Evolutionary conservation across 2,329 filamentous ascomycete genomes (phyloP).

Genomic region (Talaromyces sp.): DNA sequence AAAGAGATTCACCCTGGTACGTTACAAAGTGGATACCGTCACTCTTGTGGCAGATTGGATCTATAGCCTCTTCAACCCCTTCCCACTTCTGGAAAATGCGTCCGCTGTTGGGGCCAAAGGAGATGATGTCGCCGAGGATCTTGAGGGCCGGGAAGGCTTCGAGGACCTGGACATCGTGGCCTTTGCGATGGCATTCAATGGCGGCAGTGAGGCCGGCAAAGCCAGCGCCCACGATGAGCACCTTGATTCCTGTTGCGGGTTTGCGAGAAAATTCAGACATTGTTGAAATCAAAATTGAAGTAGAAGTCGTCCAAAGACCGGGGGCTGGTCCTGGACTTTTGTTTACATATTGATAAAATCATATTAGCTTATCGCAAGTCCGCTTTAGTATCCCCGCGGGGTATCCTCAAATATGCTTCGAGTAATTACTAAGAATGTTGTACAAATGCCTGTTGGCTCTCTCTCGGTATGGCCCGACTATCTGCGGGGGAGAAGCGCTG

Average conservation of each 20-base stretch:
- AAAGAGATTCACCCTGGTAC: constrained; percentile 25
- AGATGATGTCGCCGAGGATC: constrained; percentile 46
- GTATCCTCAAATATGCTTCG: background rate
- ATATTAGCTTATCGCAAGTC: background rate
- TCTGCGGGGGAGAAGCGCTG: background rate
- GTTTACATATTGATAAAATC: background rate
- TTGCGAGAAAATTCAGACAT: constrained; percentile 7
- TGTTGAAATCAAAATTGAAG: background rate
- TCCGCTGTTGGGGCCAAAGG: constrained; percentile 20
- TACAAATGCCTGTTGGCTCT: background rate
- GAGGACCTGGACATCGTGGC: constrained; percentile 24
- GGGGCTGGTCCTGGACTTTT: background rate
- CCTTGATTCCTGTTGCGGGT: constrained; percentile 39
- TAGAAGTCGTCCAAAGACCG: background rate
- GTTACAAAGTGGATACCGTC: constrained; percentile 22
- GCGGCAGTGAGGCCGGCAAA: constrained; percentile 31
- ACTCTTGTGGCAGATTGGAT: constrained; percentile 25
- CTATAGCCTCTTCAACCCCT: constrained; percentile 27
- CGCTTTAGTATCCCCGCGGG: background rate
- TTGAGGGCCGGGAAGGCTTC: constrained; percentile 45
- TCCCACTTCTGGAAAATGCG: constrained; percentile 25
- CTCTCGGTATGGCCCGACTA: background rate
- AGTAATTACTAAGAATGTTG: background rate
- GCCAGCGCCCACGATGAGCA: constrained; percentile 44
- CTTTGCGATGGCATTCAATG: constrained; percentile 23